Percentiles rank a stretch among this genome's conserved stretches.
Conservation (phyloP, 345 rosid genomes). For the Ricinus communis region DNA sequence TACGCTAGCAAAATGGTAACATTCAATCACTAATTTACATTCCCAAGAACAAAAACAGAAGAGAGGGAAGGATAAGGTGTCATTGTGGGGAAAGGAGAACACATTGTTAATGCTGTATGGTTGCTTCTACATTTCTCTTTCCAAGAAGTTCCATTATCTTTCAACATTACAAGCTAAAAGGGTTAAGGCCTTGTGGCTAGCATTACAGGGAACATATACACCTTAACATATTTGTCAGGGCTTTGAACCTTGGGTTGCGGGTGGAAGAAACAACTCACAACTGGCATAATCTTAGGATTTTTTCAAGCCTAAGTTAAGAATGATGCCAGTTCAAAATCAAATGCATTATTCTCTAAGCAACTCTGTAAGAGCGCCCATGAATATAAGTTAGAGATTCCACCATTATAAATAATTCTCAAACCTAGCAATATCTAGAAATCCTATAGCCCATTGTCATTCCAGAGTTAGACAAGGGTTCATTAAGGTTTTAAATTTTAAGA, state of each 20-base stretch:
- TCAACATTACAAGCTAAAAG: background rate
- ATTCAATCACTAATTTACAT: background rate
- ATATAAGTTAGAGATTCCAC: too few relatives aligned
- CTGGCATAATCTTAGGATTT: background rate
- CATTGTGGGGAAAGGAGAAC: too few relatives aligned
- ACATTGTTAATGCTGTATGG: background rate
- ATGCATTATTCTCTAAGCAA: background rate
- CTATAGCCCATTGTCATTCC: background rate
- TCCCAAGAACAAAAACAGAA: background rate
- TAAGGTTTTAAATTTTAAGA: background rate
- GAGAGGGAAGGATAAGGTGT: background rate
- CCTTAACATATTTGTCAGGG: background rate
- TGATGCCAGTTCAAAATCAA: background rate
- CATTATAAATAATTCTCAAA: background rate
- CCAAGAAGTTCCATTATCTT: too few relatives aligned
- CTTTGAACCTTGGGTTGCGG: background rate
- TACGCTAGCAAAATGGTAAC: background rate
- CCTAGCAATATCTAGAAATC: background rate
- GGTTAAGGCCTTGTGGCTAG: background rate
- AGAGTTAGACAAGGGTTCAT: background rate
- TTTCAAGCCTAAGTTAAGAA: background rate
- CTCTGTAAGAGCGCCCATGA: too few relatives aligned
- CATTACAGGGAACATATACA: background rate
- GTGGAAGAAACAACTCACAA: background rate
- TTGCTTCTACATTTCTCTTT: background rate